These are phyloP conservation scores for Colletotrichum lupini DNA, from an alignment of 2,329 filamentous ascomycete genomes.

Conservation along the genomic window DNA sequence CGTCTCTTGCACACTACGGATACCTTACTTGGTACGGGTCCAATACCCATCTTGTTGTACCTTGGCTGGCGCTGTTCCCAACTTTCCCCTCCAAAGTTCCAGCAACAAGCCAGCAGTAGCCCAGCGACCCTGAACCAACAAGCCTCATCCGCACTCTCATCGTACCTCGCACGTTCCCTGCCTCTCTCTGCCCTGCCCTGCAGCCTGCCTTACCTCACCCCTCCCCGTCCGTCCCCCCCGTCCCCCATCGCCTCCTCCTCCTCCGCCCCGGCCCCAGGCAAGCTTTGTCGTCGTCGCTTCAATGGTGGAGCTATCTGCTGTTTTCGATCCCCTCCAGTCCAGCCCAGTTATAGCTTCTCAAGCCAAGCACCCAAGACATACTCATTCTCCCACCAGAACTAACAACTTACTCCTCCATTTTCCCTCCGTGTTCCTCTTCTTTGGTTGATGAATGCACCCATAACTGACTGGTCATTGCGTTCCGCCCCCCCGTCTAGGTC, in stretches of 20 bases:
- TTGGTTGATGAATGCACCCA: slow-evolving; percentile 12
- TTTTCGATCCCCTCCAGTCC: slow-evolving; percentile 30
- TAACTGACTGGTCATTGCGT: slow-evolving; percentile 35
- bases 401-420: background rate
- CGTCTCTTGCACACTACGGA: background rate
- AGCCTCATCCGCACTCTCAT: background rate
- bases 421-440: slow-evolving; percentile 23
- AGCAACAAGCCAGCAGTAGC: background rate
- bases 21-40: too few species aligned
- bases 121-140: slow-evolving; percentile 16
- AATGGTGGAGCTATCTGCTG: slow-evolving; percentile 26
- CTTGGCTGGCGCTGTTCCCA: too few species aligned
- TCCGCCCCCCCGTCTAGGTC: slow-evolving; percentile 36
- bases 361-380: slow-evolving; percentile 10
- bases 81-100: background rate
- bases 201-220: background rate
- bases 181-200: too few species aligned
- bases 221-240: background rate
- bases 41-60: background rate
- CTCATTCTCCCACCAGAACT: background rate
- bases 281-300: slow-evolving; percentile 35
- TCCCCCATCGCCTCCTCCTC: slow-evolving; percentile 6
- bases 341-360: background rate
- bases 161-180: slow-evolving; percentile 3
- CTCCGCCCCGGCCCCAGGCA: slow-evolving; percentile 25